These are phyloP conservation scores for Filobasidium floriforme DNA, from an alignment of 768 basidiomycete genomes.

Conservation along the genomic window DNA sequence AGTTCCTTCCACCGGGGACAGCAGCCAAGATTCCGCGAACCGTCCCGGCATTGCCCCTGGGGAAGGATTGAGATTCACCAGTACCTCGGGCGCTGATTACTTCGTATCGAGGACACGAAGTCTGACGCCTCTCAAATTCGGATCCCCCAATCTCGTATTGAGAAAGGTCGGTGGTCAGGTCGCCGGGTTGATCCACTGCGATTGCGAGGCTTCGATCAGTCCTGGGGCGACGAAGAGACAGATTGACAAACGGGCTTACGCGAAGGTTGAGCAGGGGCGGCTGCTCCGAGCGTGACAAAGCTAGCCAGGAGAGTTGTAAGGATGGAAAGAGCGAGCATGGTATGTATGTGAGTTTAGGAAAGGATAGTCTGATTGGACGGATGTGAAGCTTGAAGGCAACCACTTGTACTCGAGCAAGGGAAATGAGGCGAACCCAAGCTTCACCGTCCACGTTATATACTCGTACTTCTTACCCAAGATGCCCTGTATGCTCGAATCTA, in stretches of 20 bases:
- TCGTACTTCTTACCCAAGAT: too few species aligned
- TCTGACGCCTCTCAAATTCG: not conserved
- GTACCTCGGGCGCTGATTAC: constrained; percentile 15
- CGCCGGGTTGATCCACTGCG: not conserved
- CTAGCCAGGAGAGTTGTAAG: not conserved
- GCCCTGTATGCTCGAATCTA: too few species aligned
- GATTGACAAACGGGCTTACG: not conserved
- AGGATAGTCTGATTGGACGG: not conserved
- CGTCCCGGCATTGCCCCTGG: constrained; percentile 13
- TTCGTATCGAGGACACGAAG: constrained; percentile 16
- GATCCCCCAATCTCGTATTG: not conserved
- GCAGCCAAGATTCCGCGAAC: constrained; percentile 10
- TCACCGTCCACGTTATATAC: too few species aligned
- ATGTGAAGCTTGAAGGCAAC: not conserved
- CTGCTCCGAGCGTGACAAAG: not conserved
- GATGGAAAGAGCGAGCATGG: not conserved
- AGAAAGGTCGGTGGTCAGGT: not conserved
- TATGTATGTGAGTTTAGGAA: not conserved
- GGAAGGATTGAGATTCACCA: constrained; percentile 9
- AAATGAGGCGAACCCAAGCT: not conserved
- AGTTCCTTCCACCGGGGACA: constrained; percentile 14
- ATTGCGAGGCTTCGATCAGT: not conserved
- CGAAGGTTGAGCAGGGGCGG: not conserved
- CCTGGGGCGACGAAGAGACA: not conserved
- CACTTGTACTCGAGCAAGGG: not conserved